These are phyloP conservation scores for Penicillium italicum DNA, from an alignment of 2,329 filamentous ascomycete species.

Conservation along the genomic window DNA sequence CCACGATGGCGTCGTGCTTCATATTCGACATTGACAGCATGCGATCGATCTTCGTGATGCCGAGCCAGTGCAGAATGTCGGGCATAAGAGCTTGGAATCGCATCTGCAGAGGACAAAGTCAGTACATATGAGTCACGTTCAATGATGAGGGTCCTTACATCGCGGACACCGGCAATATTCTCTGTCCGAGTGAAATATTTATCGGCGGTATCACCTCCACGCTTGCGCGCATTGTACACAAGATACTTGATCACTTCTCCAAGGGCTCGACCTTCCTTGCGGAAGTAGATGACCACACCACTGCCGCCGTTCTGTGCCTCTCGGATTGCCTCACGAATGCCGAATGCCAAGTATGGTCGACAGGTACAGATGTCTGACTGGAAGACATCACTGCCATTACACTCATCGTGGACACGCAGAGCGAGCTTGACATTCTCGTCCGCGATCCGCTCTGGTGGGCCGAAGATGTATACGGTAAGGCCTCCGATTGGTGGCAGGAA, in stretches of 20 bases:
- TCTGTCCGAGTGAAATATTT: conserved; percentile 93
- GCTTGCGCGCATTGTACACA: conserved; percentile 58
- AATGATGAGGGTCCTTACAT: conserved; percentile 25
- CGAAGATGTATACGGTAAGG: conserved; percentile 94
- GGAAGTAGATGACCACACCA: conserved; percentile 96
- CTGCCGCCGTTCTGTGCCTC: conserved; percentile 92
- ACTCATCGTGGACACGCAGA: conserved; percentile 80
- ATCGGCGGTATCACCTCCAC: conserved; percentile 38
- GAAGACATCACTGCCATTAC: conserved; percentile 96
- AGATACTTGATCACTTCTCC: conserved; percentile 90
- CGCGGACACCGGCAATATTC: conserved; percentile 94
- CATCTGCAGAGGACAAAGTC: conserved; percentile 59
- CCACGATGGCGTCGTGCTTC: conserved; percentile 52
- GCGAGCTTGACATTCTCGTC: conserved; percentile 78
- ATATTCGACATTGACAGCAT: conserved; percentile 98
- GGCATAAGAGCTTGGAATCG: conserved; percentile 98
- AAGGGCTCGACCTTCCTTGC: conserved; percentile 90
- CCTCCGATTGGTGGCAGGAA: conserved; percentile 95
- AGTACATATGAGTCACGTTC: conserved; percentile 6
- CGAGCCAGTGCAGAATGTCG: conserved; percentile 95
- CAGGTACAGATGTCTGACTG: conserved; percentile 98
- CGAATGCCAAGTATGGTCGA: conserved; percentile 86
- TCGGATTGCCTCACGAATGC: conserved; percentile 95
- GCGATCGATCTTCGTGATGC: conserved; percentile 95
- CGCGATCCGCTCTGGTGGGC: conserved; percentile 89